Evolutionary conservation across 176 grass and related monocot genomes (phyloP), one percentile per base, ranked within the genome.

Genomic region (Oryza glumipatula): DNA sequence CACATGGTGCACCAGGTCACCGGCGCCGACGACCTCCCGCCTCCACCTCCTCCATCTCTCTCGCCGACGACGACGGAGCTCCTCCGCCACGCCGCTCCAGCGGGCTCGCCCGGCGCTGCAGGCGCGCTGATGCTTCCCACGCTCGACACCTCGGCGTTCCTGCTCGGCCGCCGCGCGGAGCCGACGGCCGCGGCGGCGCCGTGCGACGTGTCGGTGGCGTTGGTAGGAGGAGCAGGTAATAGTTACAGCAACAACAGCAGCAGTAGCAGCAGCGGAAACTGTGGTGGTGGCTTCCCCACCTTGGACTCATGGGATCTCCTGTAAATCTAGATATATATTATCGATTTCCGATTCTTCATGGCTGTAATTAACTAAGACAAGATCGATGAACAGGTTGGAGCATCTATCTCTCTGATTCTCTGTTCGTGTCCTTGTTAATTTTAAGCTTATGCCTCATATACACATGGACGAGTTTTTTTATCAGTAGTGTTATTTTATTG

Each of bases 1-100:
- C 84, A 58, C 74, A 86, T 90, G 83, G 88, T 90, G 38, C 88
- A 90, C 14, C 58, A 86, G 74, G 88, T 73, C 51, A 89, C 88
- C 49, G 88, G 88, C 28, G 82, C 88, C 30, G 48, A 70, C 49
- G 71, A 80, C 70, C 48, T 78, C 11, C 72, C 32, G 0, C 23
- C 4, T 0, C 49, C 67, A 1, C 66, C 58, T 14, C 8, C 26
- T 6, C 4, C 14, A 1, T 56, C 51, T 1, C 16, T 56, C 51
- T 56, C 51, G 5, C 16, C 16, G 51, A 16, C 16, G 16, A 16
- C 16, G 51, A 1, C 17, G 54, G 54, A 58, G 15, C 54, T 58
- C 17, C 54, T 58, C 54, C 54, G 17, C 5, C 54, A 6, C 54
- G 54, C 47, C 47, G 13, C 54, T 0, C 19, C 54, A 58, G 54